Evolutionary conservation across 164 flowering plant species (phyloP).

Genomic region (Houttuynia cordata): DNA sequence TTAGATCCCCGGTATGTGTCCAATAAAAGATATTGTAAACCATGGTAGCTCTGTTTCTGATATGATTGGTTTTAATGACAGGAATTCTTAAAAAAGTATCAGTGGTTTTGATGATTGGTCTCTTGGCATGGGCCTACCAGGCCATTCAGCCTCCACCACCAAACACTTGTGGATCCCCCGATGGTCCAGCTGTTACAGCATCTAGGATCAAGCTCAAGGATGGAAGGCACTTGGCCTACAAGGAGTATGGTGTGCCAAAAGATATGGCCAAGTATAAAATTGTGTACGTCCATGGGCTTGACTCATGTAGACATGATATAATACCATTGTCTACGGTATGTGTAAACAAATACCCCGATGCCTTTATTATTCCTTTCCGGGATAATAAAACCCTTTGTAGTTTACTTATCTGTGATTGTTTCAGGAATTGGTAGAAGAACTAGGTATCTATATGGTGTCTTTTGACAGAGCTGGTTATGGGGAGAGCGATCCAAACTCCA

Average conservation of each 20-base stretch:
- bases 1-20: no score
- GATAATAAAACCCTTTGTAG: not conserved
- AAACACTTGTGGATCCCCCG: slow-evolving; percentile 42
- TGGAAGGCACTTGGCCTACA: slow-evolving; percentile 72
- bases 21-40: no score
- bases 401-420: not conserved
- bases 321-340: slow-evolving; percentile 33
- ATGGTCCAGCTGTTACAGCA: slow-evolving; percentile 53
- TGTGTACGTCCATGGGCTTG: slow-evolving; percentile 48
- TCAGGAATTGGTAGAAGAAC: slow-evolving; percentile 43
- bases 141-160: slow-evolving; percentile 49
- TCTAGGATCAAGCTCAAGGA: slow-evolving; percentile 59
- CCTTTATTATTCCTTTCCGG: not conserved
- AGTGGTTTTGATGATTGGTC: slow-evolving; percentile 24
- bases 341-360: not conserved
- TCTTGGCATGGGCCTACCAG: slow-evolving; percentile 45
- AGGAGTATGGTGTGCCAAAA: slow-evolving; percentile 53
- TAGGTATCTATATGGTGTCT: slow-evolving; percentile 31
- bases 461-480: slow-evolving; percentile 67
- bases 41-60: not conserved
- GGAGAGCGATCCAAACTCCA: slow-evolving; percentile 49
- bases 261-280: slow-evolving; percentile 47
- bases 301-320: slow-evolving; percentile 33
- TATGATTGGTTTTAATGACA: slow-evolving; percentile 9
- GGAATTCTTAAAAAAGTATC: slow-evolving; percentile 25